A percentile compares a stretch with the other conserved stretches of the same genome.
Conservation (phyloP, 495 filamentous ascomycete genomes). For the Aspergillus biplanus region DNA sequence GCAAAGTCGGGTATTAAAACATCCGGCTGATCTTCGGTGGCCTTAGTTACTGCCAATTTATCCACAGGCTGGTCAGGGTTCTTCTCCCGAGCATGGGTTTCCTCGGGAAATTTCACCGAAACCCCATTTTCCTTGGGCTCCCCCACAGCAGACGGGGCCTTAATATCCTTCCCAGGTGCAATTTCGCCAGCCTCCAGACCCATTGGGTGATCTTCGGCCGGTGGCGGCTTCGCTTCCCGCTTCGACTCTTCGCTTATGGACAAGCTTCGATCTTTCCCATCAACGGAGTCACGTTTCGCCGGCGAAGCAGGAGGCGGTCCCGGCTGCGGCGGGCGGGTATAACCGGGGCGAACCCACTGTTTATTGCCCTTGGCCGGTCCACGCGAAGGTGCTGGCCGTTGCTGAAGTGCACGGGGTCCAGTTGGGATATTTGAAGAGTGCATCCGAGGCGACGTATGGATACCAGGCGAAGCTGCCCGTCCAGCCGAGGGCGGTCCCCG, state of each 20-base stretch:
- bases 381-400: constrained; percentile 37
- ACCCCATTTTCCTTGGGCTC: constrained; percentile 11
- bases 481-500: constrained; percentile 34
- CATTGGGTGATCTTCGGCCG: constrained; percentile 10
- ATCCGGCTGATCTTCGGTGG: constrained; percentile 4
- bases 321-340: constrained; percentile 31
- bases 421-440: constrained; percentile 59
- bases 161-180: background rate
- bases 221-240: constrained; percentile 18
- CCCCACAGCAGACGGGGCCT: background rate
- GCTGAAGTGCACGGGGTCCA: constrained; percentile 59
- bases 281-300: constrained; percentile 43
- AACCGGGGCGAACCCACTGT: constrained; percentile 64
- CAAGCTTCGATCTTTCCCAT: constrained; percentile 42
- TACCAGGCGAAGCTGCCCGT: constrained; percentile 37
- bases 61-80: constrained; percentile 5
- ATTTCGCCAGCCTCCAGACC: constrained; percentile 25
- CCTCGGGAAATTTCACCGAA: background rate
- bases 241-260: constrained; percentile 27
- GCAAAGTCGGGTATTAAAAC: constrained; percentile 39
- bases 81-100: background rate
- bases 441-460: constrained; percentile 53
- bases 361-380: constrained; percentile 54
- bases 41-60: constrained; percentile 2
- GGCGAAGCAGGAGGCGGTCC: constrained; percentile 34